Percentiles rank a stretch among this genome's conserved stretches.
Conservation (phyloP, 2,329 filamentous ascomycete species). For the Orbilia brochopaga region DNA sequence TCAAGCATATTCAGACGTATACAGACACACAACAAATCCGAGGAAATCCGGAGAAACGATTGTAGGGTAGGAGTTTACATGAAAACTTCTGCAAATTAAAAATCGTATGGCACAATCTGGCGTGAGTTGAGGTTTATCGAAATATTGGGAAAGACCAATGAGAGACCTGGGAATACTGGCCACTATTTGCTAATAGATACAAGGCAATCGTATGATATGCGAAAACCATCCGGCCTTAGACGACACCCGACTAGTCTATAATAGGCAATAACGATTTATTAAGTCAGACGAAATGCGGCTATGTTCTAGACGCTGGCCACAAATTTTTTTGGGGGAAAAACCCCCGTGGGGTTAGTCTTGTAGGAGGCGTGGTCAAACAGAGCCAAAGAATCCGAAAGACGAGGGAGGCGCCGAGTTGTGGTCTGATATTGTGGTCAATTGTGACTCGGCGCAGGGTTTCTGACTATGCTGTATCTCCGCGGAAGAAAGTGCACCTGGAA, state of each 20-base stretch:
- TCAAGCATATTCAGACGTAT: not conserved
- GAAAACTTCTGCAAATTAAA: constrained; percentile 4
- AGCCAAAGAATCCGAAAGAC: constrained; percentile 6
- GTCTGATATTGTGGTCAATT: constrained; percentile 37
- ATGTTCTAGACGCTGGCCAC: no score
- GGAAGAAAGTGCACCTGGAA: constrained; percentile 2
- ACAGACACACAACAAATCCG: constrained; percentile 13
- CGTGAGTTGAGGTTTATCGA: no score
- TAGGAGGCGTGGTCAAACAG: constrained; percentile 18
- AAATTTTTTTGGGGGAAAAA: constrained; percentile 2
- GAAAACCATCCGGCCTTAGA: constrained; percentile 33
- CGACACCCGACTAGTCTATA: not conserved
- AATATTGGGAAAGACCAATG: no score
- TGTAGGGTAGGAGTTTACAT: not conserved
- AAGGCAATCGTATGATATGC: constrained; percentile 25
- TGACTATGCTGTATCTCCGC: constrained; percentile 32
- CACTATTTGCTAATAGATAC: constrained; percentile 44
- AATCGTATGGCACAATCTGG: constrained; percentile 5
- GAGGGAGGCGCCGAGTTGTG: constrained; percentile 23
- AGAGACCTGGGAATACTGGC: no score
- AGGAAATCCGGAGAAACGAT: constrained; percentile 42
- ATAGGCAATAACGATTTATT: constrained; percentile 22
- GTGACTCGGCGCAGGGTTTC: constrained; percentile 2
- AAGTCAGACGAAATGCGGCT: not conserved
- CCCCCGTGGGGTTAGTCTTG: constrained; percentile 5